Evolutionary conservation across 352 stramenopile genomes (phyloP), one percentile per base, ranked within the genome.

Genomic region (Globisporangium cylindrosporum): DNA sequence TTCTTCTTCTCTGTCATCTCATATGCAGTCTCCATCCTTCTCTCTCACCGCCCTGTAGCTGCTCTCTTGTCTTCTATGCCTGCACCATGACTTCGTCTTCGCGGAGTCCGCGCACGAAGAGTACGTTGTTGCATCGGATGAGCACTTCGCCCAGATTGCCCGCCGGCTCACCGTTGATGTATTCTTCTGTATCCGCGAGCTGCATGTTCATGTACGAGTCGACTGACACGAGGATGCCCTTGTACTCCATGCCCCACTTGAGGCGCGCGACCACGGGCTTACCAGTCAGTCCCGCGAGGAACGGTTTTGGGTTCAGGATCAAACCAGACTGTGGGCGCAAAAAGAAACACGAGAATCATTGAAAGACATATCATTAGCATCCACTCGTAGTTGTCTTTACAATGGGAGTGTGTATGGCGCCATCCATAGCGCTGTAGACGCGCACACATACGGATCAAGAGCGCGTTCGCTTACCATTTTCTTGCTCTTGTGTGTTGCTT

Each of bases 141-240:
- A 99, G 87, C 53, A 99, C 95, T 80, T 99, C 97, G 20, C 98
- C 98, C 65, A 99, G 78, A 73, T 96, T 97, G 57, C 98, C 98
- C 8, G 97, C 96, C 55, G 98, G 92, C 73, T 98, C 81, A 64
- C 97, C 97, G 81, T 99, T 96, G 67, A 99, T 94, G 75, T 96
- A 99, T 79, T 99, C 98, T 76, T 99, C 95, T 29, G 96, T 98
- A 62, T 97, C 92, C 55, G 92, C 83, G 59, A 99, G 84, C 78
- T 99, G 96, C 60, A 99, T 77, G 83, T 99, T 99, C 97, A 99
- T 99, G 87, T 99, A 99, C 58, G 92, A 98, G 87, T 99, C 98
- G 20, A 98, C 92, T 3, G 93, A 98, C 48, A 97, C 77, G 63
- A 97, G 82, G 41, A 94, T 75, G 67, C 91, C 98, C 78, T 99